A percentile compares a stretch with the other conserved stretches of the same genome.
These are phyloP conservation scores for Psidium guajava DNA, from an alignment of 345 rosid genomes.

Conservation along the genomic window DNA sequence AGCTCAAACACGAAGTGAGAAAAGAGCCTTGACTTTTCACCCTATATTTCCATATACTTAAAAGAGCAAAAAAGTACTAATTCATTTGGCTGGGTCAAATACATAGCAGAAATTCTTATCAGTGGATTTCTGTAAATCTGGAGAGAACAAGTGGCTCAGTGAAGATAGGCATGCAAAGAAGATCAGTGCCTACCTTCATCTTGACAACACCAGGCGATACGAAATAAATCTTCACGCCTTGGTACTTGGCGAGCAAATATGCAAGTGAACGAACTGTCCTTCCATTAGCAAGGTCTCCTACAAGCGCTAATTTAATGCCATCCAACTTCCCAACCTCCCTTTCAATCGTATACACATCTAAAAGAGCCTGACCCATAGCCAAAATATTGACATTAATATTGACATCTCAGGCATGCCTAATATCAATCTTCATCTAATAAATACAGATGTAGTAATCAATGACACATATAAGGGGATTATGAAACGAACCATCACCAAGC, in stretches of 20 bases:
- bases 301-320: constrained; percentile 80
- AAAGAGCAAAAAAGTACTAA: background rate
- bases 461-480: background rate
- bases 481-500: background rate
- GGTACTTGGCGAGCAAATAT: constrained; percentile 78
- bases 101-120: background rate
- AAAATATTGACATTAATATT: background rate
- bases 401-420: background rate
- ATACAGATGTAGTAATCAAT: background rate
- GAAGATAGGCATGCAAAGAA: background rate
- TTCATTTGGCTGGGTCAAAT: background rate
- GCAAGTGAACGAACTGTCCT: constrained; percentile 95
- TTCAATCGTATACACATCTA: constrained; percentile 84
- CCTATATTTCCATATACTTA: background rate
- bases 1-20: fast-evolving
- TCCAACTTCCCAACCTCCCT: constrained; percentile 84
- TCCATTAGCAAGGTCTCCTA: constrained; percentile 97
- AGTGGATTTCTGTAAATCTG: too few species aligned
- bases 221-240: constrained; percentile 72
- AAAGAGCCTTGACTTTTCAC: background rate
- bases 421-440: background rate
- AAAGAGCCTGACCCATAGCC: constrained; percentile 50
- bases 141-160: too few species aligned
- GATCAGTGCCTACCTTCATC: constrained; percentile 57
- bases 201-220: constrained; percentile 88